These are phyloP conservation scores for Ogataea methanolica DNA, from an alignment of 805 yeast species.

Conservation along the genomic window DNA sequence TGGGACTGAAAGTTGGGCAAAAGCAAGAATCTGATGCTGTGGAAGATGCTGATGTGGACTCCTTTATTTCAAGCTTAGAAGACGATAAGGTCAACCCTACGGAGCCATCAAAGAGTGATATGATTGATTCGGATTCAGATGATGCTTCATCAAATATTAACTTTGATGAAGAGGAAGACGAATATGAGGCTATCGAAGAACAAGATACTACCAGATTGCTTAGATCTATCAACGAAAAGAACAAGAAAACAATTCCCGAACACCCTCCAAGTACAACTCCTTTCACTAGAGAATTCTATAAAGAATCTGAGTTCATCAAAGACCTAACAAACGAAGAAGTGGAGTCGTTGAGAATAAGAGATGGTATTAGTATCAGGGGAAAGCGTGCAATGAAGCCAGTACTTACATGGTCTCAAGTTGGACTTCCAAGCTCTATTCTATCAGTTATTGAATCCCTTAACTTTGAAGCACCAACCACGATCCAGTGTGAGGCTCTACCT, in stretches of 20 bases:
- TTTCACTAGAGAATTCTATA: constrained; percentile 59
- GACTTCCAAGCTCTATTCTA: constrained; percentile 59
- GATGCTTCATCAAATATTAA: too few species aligned
- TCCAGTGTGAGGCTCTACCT: constrained; percentile 89
- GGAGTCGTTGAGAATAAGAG: constrained; percentile 47
- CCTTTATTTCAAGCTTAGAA: constrained; percentile 5
- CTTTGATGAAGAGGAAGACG: constrained; percentile 22
- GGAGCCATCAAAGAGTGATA: too few species aligned
- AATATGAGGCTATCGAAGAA: constrained; percentile 23
- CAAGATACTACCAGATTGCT: constrained; percentile 33
- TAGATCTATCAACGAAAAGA: constrained; percentile 37
- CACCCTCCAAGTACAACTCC: constrained; percentile 45
- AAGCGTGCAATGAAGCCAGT: constrained; percentile 58
- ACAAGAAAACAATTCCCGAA: constrained; percentile 46
- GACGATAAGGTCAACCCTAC: background rate
- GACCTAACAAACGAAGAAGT: constrained; percentile 51
- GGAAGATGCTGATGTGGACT: constrained; percentile 6
- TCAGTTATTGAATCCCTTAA: constrained; percentile 46
- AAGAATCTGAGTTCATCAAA: constrained; percentile 51
- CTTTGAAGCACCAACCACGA: constrained; percentile 71
- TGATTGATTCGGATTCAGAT: too few species aligned
- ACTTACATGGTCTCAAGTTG: constrained; percentile 74
- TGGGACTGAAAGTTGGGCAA: background rate
- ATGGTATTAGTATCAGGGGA: constrained; percentile 68
- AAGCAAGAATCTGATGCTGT: constrained; percentile 17